Evolutionary conservation across 2,329 filamentous ascomycete species (phyloP).

Genomic region (Zarea fungicola): DNA sequence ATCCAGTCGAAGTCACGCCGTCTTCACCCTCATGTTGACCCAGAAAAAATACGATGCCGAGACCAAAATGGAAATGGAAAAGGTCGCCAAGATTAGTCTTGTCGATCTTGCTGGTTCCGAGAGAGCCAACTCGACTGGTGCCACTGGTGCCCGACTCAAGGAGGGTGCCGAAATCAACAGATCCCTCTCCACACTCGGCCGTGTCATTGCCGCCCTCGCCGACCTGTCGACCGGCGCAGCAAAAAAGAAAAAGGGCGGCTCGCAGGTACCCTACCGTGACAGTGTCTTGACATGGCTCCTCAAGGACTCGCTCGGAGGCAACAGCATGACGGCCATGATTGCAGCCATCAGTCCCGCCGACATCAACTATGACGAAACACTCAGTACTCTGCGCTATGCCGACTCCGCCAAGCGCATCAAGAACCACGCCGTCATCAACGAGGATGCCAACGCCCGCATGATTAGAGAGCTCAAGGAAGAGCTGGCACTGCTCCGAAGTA

Average conservation of each 20-base stretch:
- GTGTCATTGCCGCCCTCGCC: conserved; percentile 93
- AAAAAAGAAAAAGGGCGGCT: conserved; percentile 66
- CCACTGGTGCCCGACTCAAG: conserved; percentile 89
- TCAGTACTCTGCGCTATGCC: conserved; percentile 92
- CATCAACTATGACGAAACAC: conserved; percentile 97
- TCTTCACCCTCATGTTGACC: conserved; percentile 92
- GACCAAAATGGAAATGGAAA: conserved; percentile 95
- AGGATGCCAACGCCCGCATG: conserved; percentile 98
- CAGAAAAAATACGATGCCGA: conserved; percentile 89
- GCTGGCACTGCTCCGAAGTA: conserved; percentile 75
- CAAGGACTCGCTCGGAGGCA: conserved; percentile 94
- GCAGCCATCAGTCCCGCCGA: conserved; percentile 96
- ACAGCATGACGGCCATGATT: conserved; percentile 99
- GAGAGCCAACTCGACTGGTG: conserved; percentile 92
- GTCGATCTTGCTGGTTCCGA: conserved; percentile 98
- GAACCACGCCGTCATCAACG: conserved; percentile 98
- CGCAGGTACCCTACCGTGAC: conserved; percentile 91
- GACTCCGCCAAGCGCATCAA: conserved; percentile 98
- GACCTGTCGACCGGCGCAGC: conserved; percentile 84
- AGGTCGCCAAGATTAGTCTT: conserved; percentile 94
- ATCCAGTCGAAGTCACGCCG: conserved; percentile 94
- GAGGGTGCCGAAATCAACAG: conserved; percentile 98
- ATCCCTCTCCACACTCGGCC: conserved; percentile 89
- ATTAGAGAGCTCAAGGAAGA: conserved; percentile 97
- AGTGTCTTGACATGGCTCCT: conserved; percentile 93